A percentile compares a stretch with the other conserved stretches of the same genome.
Conservation (phyloP, 2,329 filamentous ascomycete genomes). For the Knufia fluminis region DNA sequence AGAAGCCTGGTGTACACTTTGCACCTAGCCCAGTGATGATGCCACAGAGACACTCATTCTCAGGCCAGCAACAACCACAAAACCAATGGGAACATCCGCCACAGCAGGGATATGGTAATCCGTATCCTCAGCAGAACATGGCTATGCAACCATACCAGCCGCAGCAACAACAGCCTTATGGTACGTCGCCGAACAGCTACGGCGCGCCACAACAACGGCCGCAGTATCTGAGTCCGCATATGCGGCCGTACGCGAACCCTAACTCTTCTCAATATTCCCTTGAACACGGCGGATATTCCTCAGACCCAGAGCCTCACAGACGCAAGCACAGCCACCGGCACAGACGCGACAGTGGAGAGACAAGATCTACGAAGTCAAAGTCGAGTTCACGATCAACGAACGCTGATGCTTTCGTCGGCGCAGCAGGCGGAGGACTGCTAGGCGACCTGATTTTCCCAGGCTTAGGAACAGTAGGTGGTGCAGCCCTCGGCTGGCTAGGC, state of each 20-base stretch:
- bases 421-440: slow-evolving; percentile 21
- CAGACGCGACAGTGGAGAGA: background rate
- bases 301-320: slow-evolving; percentile 21
- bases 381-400: slow-evolving; percentile 19
- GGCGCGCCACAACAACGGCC: slow-evolving; percentile 5
- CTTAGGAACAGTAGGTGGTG: slow-evolving; percentile 23
- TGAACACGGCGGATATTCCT: slow-evolving; percentile 16
- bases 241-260: background rate
- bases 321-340: slow-evolving; percentile 14
- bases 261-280: slow-evolving; percentile 6
- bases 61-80: slow-evolving; percentile 11
- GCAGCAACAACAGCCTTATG: background rate
- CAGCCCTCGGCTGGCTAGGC: slow-evolving; percentile 21
- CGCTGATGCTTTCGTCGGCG: slow-evolving; percentile 21
- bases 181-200: slow-evolving; percentile 4
- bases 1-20: slow-evolving; percentile 19
- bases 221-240: slow-evolving; percentile 4
- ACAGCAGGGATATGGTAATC: slow-evolving; percentile 5
- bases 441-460: slow-evolving; percentile 24
- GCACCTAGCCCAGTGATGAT: slow-evolving; percentile 7
- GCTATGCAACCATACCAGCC: slow-evolving; percentile 4
- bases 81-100: slow-evolving; percentile 11
- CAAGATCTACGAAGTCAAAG: slow-evolving; percentile 10
- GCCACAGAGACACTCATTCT: slow-evolving; percentile 13
- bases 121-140: slow-evolving; percentile 13